Conservation (phyloP, 2,329 filamentous ascomycete genomes). For the Ophiostoma triangulosporum region DNA sequence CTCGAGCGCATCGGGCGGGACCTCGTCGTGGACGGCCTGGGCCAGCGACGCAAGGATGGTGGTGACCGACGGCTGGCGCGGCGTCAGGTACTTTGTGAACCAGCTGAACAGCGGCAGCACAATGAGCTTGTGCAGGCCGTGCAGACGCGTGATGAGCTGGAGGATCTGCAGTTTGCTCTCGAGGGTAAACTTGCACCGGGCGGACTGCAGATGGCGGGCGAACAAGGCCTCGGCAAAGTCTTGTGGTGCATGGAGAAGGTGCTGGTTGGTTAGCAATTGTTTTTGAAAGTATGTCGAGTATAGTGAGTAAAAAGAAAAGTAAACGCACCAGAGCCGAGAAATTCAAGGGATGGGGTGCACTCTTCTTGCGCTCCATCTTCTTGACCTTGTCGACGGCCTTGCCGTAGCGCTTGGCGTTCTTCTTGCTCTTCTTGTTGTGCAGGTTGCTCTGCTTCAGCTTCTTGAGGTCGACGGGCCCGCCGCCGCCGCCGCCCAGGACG, state of each 20-base stretch:
- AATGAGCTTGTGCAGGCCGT: conserved; percentile 85
- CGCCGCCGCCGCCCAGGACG: conserved; percentile 11
- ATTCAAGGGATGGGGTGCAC: conserved; percentile 75
- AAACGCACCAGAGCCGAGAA: conserved; percentile 61
- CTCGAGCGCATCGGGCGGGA: conserved; percentile 85
- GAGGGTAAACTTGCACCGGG: conserved; percentile 70
- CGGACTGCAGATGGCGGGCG: conserved; percentile 77
- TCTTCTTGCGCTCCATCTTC: conserved; percentile 75
- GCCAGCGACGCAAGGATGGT: conserved; percentile 86
- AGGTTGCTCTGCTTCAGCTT: conserved; percentile 72
- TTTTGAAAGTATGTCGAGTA: too few species aligned
- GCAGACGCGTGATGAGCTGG: conserved; percentile 78
- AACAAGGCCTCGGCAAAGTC: conserved; percentile 86
- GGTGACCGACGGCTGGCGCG: conserved; percentile 78
- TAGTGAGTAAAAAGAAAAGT: too few species aligned
- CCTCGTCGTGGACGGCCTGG: conserved; percentile 79
- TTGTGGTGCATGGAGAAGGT: conserved; percentile 87
- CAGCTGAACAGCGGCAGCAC: conserved; percentile 89
- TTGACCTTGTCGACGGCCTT: conserved; percentile 74
- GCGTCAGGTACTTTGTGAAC: conserved; percentile 80
- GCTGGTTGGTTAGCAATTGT: conserved; percentile 24
- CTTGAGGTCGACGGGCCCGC: conserved; percentile 50
- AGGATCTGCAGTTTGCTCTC: conserved; percentile 66
- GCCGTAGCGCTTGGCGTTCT: conserved; percentile 65
- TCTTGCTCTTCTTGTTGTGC: conserved; percentile 95